These are phyloP conservation scores for Populus nigra DNA, from an alignment of 345 rosid genomes.

Conservation along the genomic window DNA sequence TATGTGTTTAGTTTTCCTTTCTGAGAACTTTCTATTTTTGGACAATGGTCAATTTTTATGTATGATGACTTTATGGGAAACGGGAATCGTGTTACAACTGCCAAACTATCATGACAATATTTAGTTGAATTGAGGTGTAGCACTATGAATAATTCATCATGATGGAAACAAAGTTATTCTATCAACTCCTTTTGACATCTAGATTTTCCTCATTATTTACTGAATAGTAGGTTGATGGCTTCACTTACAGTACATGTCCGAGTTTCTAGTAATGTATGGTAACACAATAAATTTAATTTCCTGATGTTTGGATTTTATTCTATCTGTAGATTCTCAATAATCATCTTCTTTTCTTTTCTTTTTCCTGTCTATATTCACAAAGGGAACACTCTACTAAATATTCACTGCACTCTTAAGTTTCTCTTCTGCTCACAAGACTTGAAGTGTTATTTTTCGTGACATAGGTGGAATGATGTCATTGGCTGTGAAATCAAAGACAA, in stretches of 20 bases:
- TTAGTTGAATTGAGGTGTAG: not conserved
- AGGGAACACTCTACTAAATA: not conserved
- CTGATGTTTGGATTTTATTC: not conserved
- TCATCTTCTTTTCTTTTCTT: not conserved
- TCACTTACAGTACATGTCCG: not conserved
- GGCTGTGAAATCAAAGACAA: conserved; percentile 76
- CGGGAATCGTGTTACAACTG: not conserved
- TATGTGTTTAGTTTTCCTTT: not conserved
- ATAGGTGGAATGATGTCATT: conserved; percentile 99
- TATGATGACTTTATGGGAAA: not conserved
- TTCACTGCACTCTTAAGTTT: not conserved
- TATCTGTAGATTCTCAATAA: not conserved
- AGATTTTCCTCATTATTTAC: not conserved
- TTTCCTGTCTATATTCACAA: not conserved
- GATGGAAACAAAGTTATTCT: not conserved
- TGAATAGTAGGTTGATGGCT: not conserved
- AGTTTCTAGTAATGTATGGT: not conserved
- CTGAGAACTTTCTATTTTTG: not conserved
- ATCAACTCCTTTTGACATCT: not conserved
- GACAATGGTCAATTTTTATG: not conserved
- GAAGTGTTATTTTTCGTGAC: conserved; percentile 17
- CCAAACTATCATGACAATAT: not conserved
- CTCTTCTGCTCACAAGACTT: conserved; percentile 8
- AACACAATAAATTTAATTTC: not conserved
- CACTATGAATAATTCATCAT: not conserved